Percentiles rank a stretch among this genome's conserved stretches.
Conservation (phyloP, 306 rosid genomes). For the Fragaria vesca region DNA sequence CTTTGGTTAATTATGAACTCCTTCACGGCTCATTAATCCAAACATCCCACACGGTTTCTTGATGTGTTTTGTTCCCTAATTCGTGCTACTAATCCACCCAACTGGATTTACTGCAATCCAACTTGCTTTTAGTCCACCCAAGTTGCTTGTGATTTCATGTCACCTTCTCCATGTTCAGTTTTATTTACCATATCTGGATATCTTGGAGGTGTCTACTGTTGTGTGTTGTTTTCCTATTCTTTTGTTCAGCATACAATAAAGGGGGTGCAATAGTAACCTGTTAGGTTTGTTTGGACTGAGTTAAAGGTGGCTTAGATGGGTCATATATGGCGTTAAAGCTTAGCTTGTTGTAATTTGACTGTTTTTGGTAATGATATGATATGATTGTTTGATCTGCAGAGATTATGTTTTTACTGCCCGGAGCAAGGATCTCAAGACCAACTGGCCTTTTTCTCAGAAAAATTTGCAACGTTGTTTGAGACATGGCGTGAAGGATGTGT, state of each 20-base stretch:
- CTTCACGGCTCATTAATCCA: constrained; percentile 30
- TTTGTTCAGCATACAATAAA: constrained; percentile 27
- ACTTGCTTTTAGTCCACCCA: not conserved
- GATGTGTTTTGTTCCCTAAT: constrained; percentile 16
- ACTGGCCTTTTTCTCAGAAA: constrained; percentile 57
- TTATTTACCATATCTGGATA: constrained; percentile 7
- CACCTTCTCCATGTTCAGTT: constrained; percentile 12
- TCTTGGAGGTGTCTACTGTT: constrained; percentile 32
- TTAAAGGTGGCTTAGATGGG: constrained; percentile 8
- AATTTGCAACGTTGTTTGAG: constrained; percentile 53
- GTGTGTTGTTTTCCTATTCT: not conserved
- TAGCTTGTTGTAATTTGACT: not conserved
- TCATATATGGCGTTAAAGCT: constrained; percentile 9
- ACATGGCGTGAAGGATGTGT: constrained; percentile 50
- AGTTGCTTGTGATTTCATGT: constrained; percentile 45
- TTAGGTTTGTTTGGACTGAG: not conserved
- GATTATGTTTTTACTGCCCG: constrained; percentile 56
- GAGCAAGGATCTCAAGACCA: constrained; percentile 46
- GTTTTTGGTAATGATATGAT: constrained; percentile 7
- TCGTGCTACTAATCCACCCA: constrained; percentile 5
- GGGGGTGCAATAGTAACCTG: constrained; percentile 11
- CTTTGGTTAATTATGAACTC: constrained; percentile 23
- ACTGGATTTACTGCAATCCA: not conserved
- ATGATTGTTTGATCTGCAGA: constrained; percentile 30
- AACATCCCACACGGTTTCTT: constrained; percentile 15